These are phyloP conservation scores for Silene conica DNA, from an alignment of 148 eudicot genomes.

Conservation along the genomic window DNA sequence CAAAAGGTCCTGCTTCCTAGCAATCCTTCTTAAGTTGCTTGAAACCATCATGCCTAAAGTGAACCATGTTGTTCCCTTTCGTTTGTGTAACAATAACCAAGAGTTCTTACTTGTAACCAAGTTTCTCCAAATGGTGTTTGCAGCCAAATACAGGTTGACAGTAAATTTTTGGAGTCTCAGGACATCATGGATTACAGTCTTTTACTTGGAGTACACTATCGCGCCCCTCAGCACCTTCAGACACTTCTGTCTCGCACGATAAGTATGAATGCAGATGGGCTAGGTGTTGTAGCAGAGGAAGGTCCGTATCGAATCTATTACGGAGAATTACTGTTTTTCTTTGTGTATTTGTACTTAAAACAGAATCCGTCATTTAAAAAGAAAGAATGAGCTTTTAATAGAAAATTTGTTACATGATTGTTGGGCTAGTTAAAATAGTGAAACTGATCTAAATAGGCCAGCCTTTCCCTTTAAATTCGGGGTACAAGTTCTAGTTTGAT, in stretches of 20 bases:
- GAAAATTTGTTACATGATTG: background rate
- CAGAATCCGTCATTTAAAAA: background rate
- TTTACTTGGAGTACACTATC: slow-evolving; percentile 45
- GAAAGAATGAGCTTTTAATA: background rate
- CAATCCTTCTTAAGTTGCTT: background rate
- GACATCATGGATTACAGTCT: slow-evolving; percentile 45
- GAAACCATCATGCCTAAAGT: background rate
- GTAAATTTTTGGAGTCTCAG: slow-evolving; percentile 77
- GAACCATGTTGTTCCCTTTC: background rate
- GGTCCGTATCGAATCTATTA: slow-evolving; percentile 31
- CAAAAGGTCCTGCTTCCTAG: background rate
- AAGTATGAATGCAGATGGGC: slow-evolving; percentile 46
- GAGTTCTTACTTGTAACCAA: background rate
- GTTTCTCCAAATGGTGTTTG: slow-evolving; percentile 20
- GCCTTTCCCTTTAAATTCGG: too few relatives aligned
- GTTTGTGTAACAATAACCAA: slow-evolving; percentile 1
- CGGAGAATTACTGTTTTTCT: background rate
- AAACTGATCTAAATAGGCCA: background rate
- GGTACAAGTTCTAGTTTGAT: too few relatives aligned
- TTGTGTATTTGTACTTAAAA: background rate
- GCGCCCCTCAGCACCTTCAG: slow-evolving; percentile 86
- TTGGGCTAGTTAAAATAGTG: background rate
- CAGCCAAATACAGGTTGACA: slow-evolving; percentile 94
- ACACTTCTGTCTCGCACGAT: slow-evolving; percentile 39
- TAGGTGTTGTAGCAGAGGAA: slow-evolving; percentile 87